A percentile compares a stretch with the other conserved stretches of the same genome.
Conservation (phyloP, 495 filamentous ascomycete species). For the Penicillium canariense region DNA sequence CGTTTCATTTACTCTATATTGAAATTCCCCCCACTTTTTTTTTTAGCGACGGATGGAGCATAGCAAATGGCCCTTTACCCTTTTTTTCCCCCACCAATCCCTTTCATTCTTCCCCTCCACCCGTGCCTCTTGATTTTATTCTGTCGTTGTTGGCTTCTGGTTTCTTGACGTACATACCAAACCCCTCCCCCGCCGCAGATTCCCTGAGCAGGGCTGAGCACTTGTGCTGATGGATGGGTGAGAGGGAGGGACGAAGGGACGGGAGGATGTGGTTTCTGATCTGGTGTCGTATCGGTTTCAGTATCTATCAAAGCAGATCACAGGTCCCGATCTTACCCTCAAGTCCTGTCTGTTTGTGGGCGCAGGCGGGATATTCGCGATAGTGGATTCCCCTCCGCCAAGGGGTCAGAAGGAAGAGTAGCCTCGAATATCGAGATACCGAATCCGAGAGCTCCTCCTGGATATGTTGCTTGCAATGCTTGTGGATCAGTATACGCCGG, state of each 20-base stretch:
- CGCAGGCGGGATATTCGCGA: conserved; percentile 3
- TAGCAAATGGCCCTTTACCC: conserved; percentile 22
- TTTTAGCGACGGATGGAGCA: conserved; percentile 36
- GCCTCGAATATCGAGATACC: conserved; percentile 17
- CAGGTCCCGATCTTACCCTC: no score
- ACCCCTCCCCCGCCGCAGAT: not conserved
- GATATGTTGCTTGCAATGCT: not conserved
- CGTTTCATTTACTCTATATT: conserved; percentile 6
- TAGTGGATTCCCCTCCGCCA: conserved; percentile 9
- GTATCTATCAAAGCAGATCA: no score
- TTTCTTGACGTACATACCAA: conserved; percentile 28
- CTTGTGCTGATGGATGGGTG: not conserved
- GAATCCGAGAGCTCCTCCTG: conserved; percentile 19
- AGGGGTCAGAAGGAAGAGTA: conserved; percentile 8
- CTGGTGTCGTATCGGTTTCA: not conserved
- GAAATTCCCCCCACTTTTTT: conserved; percentile 1
- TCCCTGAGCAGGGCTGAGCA: not conserved
- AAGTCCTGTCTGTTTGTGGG: not conserved
- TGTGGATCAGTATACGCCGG: no score
- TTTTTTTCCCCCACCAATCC: conserved; percentile 3
- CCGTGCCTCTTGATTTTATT: not conserved
- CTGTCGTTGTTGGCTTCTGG: conserved; percentile 5
- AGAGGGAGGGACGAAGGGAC: not conserved
- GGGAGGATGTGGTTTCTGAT: not conserved
- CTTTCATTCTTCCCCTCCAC: not conserved